phyloP scores from a whole-genome alignment of 441 rosid species.

The Gossypium gossypioides region DNA sequence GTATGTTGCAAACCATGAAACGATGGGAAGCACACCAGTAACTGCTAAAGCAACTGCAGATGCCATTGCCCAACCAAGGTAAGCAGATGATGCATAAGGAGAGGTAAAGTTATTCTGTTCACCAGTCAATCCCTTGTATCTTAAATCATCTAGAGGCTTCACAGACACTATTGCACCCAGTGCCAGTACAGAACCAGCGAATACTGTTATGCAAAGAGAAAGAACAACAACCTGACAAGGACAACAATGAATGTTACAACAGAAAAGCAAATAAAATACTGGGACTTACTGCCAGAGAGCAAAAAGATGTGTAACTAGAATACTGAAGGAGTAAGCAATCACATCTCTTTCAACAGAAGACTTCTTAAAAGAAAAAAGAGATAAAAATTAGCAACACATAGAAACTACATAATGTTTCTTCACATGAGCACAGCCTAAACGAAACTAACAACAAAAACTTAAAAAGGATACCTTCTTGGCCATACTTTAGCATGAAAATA shows the following conservation, averaged over 20 bases:
- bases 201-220: constrained; percentile 50
- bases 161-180: constrained; percentile 89
- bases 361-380: not conserved
- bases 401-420: not conserved
- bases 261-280: constrained; percentile 7
- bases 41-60: constrained; percentile 84
- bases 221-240: constrained; percentile 69
- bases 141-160: constrained; percentile 75
- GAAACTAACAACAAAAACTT: not conserved
- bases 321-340: not conserved
- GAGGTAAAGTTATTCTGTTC: constrained; percentile 54
- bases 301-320: not conserved
- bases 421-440: not conserved
- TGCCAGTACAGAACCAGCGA: constrained; percentile 68
- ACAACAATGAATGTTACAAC: constrained; percentile 18
- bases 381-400: not conserved
- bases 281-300: not conserved
- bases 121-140: constrained; percentile 72
- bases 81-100: constrained; percentile 80
- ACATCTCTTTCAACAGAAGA: not conserved
- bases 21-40: constrained; percentile 87
- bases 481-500: not conserved
- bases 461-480: not conserved
- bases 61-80: constrained; percentile 99
- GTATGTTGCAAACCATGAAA: constrained; percentile 97